Base-by-base conservation (phyloP, 2,329 filamentous ascomycete species). In the Xylaria digitata region DNA sequence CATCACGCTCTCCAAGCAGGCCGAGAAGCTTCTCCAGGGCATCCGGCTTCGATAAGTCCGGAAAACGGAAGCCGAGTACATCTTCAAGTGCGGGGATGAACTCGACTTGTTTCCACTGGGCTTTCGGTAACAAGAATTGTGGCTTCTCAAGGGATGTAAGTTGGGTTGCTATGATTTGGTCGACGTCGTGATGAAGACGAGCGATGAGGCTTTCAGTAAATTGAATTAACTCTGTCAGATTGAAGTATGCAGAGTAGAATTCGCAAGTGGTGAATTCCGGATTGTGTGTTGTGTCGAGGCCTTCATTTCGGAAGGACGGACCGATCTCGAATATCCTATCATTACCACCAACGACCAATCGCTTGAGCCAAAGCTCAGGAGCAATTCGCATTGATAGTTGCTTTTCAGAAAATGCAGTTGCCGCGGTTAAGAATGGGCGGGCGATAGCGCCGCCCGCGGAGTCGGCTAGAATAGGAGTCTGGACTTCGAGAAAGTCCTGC, bases 181-280 rank as follows among this genome's bases (percentile, higher is more conserved):
- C 77, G 43, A 87, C 84, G 69, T 85, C 83, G 17, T 79, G 73
- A 9, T 87, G 85, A 17, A 94, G 82, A 19, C 86, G 84, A 40
- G 77, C 82, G 37, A 97, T 80, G 54, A 98, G 80, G 15, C 85
- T 82, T 77, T 96, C 92, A 0, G 95, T 98, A 76, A 89, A 87
- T 21, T 79, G 77, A 75, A 97, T 94, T 57, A 98, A 82, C 48
- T 92, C 87, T 42, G 89, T 82, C 0, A 97, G 85, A 70, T 90
- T 92, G 67, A 91, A 89, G 75, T 94, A 96, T 2, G 94, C 90
- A 68, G 92, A 90, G 80, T 99, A 99, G 81, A 97, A 98, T 80
- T 99, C 96, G 83, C 95, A 98, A 67, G 93, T 98, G 50, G 92
- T 96, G 80, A 98, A 99, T 77, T 99, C 96, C 0, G 96, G 95